phyloP scores from a whole-genome alignment of 2,329 filamentous ascomycete genomes.

The Dendryphion nanum region DNA sequence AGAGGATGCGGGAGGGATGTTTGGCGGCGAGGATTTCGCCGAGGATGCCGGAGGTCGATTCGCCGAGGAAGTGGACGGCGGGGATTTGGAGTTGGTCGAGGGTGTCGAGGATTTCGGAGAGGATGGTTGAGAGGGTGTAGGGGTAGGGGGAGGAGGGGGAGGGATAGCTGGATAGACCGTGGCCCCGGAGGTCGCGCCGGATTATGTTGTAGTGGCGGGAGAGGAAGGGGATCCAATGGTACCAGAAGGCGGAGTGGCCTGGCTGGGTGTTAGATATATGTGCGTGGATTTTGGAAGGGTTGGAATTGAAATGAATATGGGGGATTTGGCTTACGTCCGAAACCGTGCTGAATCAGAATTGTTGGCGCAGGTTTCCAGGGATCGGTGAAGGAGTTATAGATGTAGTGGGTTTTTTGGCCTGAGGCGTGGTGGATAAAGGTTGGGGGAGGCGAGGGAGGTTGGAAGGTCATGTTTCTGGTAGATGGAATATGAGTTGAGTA shows the following conservation, averaged over 20 bases:
- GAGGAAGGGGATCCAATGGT: conserved; percentile 38
- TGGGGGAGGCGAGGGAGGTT: no score
- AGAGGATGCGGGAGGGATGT: conserved; percentile 27
- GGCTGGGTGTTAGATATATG: no score
- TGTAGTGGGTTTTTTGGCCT: conserved; percentile 32
- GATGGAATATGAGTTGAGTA: no score
- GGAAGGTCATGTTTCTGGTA: no score
- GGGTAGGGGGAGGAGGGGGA: conserved; percentile 9
- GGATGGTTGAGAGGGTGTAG: conserved; percentile 18
- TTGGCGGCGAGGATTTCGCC: conserved; percentile 34
- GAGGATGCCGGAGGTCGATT: conserved; percentile 35
- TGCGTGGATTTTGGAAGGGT: no score
- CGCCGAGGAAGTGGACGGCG: conserved; percentile 36
- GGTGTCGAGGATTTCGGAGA: conserved; percentile 34
- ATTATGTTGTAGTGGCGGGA: conserved; percentile 30
- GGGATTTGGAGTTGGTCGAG: conserved; percentile 30
- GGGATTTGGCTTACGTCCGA: no score
- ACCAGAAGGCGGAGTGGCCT: conserved; percentile 35
- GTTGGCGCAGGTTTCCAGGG: conserved; percentile 34
- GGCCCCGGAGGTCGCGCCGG: conserved; percentile 33
- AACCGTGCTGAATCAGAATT: conserved; percentile 40
- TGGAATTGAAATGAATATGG: no score
- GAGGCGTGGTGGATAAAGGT: conserved; percentile 29
- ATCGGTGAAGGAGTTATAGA: conserved; percentile 24
- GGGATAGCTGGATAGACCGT: conserved; percentile 31